Conservation (phyloP, 1,284 basidiomycete genomes). For the Xanthoconium separans region DNA sequence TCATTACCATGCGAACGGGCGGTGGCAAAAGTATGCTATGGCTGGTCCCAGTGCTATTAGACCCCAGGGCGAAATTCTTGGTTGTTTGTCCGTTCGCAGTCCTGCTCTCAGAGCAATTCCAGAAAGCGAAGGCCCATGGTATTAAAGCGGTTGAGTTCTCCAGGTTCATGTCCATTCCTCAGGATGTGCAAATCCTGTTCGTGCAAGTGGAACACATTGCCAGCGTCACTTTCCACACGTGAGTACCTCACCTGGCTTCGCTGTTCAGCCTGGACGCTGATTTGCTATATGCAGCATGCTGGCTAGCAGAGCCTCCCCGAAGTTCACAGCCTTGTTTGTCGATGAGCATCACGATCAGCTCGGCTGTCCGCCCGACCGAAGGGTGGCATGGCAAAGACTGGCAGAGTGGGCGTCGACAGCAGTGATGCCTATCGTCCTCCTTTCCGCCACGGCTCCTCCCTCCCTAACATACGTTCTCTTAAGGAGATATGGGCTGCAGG, state of each 20-base stretch:
- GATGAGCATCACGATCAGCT: conserved; percentile 1
- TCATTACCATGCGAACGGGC: neutral
- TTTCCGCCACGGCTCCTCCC: neutral
- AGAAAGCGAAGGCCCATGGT: neutral
- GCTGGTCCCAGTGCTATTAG: neutral
- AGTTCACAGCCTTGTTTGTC: neutral
- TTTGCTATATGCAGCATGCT: neutral
- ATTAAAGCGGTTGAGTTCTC: neutral
- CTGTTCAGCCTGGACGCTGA: too few relatives aligned
- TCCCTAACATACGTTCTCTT: neutral
- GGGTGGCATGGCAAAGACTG: neutral
- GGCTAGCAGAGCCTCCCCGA: neutral
- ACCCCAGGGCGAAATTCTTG: neutral
- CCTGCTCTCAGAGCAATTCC: neutral
- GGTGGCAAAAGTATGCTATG: neutral
- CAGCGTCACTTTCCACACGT: neutral
- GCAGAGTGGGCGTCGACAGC: neutral
- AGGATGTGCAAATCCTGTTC: neutral
- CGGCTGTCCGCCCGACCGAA: neutral
- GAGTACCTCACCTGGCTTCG: too few relatives aligned
- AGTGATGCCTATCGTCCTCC: neutral
- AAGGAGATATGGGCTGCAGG: too few relatives aligned
- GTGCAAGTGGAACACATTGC: conserved; percentile 1
- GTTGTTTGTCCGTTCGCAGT: neutral
- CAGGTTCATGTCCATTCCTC: rapidly evolving